These are phyloP conservation scores for Trypanosoma avium DNA, from an alignment of 208 protist genomes.

Conservation along the genomic window DNA sequence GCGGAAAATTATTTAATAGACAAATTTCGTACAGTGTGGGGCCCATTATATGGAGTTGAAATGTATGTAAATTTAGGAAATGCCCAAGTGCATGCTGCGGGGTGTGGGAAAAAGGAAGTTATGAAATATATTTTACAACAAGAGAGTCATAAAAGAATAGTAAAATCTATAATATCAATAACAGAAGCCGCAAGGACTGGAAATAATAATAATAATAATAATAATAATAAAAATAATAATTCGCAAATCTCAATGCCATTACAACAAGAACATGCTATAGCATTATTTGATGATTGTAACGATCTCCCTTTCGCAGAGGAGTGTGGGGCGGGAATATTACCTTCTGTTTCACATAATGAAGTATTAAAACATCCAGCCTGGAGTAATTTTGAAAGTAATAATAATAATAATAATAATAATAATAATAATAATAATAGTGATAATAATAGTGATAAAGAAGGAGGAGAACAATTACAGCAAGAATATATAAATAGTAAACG, in stretches of 20 bases:
- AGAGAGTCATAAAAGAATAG: background rate
- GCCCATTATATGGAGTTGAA: conserved; percentile 10
- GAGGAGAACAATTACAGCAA: conserved; percentile 1
- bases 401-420: too few species aligned
- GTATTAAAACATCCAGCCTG: conserved; percentile 30
- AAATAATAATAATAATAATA: too few species aligned
- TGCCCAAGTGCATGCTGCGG: conserved; percentile 30
- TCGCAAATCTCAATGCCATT: too few species aligned
- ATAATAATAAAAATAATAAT: too few species aligned
- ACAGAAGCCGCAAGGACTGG: too few species aligned
- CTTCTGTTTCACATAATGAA: conserved; percentile 38
- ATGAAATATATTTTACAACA: background rate
- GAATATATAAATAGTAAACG: too few species aligned
- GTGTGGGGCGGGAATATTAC: conserved; percentile 38
- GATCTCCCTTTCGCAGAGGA: conserved; percentile 34
- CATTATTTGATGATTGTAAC: conserved; percentile 45
- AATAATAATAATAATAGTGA: too few species aligned
- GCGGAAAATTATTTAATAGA: conserved; percentile 29
- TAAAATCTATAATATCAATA: too few species aligned
- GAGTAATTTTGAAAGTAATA: too few species aligned
- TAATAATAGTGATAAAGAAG: too few species aligned
- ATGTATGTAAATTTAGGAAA: conserved; percentile 41
- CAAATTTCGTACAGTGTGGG: conserved; percentile 15
- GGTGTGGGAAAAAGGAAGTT: conserved; percentile 27
- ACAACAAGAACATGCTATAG: conserved; percentile 11